Conservation (phyloP, 129 eudicot genomes). For the Pulicaria dysenterica region DNA sequence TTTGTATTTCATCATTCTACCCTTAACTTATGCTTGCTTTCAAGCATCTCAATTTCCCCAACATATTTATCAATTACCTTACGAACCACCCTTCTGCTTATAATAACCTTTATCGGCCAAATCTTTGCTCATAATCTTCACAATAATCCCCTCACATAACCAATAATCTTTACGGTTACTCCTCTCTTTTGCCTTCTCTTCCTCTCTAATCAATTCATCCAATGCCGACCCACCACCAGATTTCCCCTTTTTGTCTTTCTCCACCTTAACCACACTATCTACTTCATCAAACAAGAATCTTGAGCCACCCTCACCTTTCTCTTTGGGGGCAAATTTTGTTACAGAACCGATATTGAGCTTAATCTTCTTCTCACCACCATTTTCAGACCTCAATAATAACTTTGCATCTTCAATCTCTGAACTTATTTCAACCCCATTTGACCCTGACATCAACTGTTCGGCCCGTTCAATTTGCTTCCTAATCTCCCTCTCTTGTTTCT, state of each 20-base stretch:
- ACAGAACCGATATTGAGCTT: slow-evolving; percentile 51
- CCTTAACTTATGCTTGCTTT: slow-evolving; percentile 77
- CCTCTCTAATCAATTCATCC: slow-evolving; percentile 85
- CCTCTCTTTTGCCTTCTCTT: slow-evolving; percentile 80
- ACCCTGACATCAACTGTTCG: slow-evolving; percentile 43
- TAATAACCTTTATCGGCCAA: slow-evolving; percentile 87
- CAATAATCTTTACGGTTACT: slow-evolving; percentile 90
- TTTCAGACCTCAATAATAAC: slow-evolving; percentile 42
- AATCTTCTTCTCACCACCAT: slow-evolving; percentile 60
- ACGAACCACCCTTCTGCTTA: slow-evolving; percentile 82
- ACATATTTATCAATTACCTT: slow-evolving; percentile 85
- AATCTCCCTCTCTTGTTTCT: slow-evolving; percentile 76
- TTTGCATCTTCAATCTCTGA: slow-evolving; percentile 30
- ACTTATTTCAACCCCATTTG: slow-evolving; percentile 22
- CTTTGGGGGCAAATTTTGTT: slow-evolving; percentile 35
- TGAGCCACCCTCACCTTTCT: slow-evolving; percentile 47
- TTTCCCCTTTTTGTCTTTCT: slow-evolving; percentile 30
- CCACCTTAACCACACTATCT: slow-evolving; percentile 33
- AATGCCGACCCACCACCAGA: slow-evolving; percentile 57
- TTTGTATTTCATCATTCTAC: no score
- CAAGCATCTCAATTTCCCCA: slow-evolving; percentile 92
- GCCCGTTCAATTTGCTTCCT: slow-evolving; percentile 82
- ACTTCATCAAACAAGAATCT: slow-evolving; percentile 64
- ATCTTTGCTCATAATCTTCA: slow-evolving; percentile 84
- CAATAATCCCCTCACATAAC: slow-evolving; percentile 82